Evolutionary conservation across 2,329 filamentous ascomycete species (phyloP), one percentile per base, ranked within the genome.

Genomic region (Colletotrichum sansevieriae): DNA sequence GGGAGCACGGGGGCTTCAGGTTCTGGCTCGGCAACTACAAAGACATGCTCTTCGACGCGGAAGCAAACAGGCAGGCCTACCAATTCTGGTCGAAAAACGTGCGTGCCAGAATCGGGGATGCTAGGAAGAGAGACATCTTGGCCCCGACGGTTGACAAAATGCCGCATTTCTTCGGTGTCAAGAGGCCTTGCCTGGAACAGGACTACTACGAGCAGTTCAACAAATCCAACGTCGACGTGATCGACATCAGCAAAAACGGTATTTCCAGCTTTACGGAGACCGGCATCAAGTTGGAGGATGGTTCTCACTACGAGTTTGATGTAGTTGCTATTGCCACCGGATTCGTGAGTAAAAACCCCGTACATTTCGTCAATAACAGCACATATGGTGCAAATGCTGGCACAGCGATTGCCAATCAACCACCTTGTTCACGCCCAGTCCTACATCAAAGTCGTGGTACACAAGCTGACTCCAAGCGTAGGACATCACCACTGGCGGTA

Each of bases 21-120:
- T 87, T 81, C 75, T 88, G 86, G 85, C 78, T 89, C 2, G 78
- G 78, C 0, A 75, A 80, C 2, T 90, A 89, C 78, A 83, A 83
- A 61, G 88, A 91, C 63, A 80, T 81, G 57, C 70, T 88, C 4
- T 75, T 77, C 18, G 76, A 81, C 33, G 47, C 76, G 0, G 79
- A 84, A 13, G 84, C 84, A 2, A 90, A 89, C 73, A 74, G 80
- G n/a, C 80, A 83, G 61, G 78, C 81, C 0, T 90, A 89, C 72
- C 77, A 83, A 3, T 89, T 88, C 74, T 89, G 87, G 84, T 79
- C 78, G 2, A 80, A 80, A 68, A 87, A 87, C 75, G 83, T 83
- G 0, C 80, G 85, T 0, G 78, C 76, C 12, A 81, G 87, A 2
- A 81, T 90, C 49, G 76, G 79, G 0, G 84, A 90, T 63, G 81